phyloP scores from a whole-genome alignment of 306 rosid genomes.

The Lagenaria siceraria region DNA sequence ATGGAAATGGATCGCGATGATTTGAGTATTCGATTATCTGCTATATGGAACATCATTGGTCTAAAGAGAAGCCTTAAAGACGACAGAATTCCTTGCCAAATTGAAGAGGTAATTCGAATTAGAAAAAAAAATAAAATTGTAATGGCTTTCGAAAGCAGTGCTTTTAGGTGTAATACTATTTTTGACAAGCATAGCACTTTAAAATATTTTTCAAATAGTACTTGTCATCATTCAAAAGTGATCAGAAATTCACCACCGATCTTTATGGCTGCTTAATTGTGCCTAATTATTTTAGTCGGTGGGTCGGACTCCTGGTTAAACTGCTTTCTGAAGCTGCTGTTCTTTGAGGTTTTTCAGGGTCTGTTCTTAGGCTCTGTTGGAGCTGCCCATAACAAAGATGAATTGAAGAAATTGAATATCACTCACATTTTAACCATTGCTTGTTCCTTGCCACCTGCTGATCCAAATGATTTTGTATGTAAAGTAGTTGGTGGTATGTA shows the following conservation, averaged over 20 bases:
- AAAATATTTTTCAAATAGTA: background rate
- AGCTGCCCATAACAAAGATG: slow-evolving; percentile 43
- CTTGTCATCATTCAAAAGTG: background rate
- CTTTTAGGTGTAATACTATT: background rate
- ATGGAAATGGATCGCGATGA: slow-evolving; percentile 20
- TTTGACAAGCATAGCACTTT: background rate
- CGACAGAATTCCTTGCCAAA: slow-evolving; percentile 44
- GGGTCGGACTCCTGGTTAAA: background rate
- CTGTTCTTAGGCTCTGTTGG: slow-evolving; percentile 70
- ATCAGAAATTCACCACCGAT: background rate
- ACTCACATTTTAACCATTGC: slow-evolving; percentile 80
- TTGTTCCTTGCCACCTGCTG: slow-evolving; percentile 25
- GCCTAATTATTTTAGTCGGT: background rate
- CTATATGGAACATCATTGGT: slow-evolving; percentile 19
- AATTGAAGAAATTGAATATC: slow-evolving; percentile 39
- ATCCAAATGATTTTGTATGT: slow-evolving; percentile 48
- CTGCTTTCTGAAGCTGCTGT: background rate
- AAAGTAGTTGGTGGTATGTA: slow-evolving; percentile 45
- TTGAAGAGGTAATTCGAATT: slow-evolving; percentile 38
- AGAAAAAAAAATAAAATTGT: background rate
- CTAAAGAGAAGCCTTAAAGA: slow-evolving; percentile 15
- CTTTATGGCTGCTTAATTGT: background rate
- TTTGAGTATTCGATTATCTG: slow-evolving; percentile 21
- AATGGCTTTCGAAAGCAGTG: background rate
- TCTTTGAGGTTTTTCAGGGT: slow-evolving; percentile 33